A percentile compares a stretch with the other conserved stretches of the same genome.
Evolutionary conservation across 352 stramenopile species (phyloP).

Genomic region (Phytopythium oedochilum): DNA sequence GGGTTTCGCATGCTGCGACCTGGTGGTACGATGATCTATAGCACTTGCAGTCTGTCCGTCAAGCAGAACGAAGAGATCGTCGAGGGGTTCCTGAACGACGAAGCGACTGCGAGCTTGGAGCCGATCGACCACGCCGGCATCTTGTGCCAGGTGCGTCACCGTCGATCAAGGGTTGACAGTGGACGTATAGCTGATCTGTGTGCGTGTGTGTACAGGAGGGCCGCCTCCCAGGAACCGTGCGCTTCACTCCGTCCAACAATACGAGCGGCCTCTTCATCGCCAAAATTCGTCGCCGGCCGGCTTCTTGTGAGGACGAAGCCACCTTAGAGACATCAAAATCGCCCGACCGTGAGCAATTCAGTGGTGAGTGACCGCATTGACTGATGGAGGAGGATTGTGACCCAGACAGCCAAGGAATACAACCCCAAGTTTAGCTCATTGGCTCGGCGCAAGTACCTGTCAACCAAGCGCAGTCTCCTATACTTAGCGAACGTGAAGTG

Average conservation of each 20-base stretch:
- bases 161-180: neutral
- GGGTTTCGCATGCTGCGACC: conserved; percentile 86
- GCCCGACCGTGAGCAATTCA: too few species aligned
- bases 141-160: conserved; percentile 37
- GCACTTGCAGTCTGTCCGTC: conserved; percentile 91
- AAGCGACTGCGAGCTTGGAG: conserved; percentile 28
- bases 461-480: too few species aligned
- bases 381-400: too few species aligned
- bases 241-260: conserved; percentile 65
- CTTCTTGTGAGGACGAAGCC: neutral
- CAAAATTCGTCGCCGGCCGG: conserved; percentile 35
- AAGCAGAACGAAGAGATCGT: conserved; percentile 95
- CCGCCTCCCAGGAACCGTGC: conserved; percentile 40
- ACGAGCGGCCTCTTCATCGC: conserved; percentile 77
- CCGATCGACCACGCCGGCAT: conserved; percentile 31
- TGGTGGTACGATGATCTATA: conserved; percentile 93
- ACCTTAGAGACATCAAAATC: neutral
- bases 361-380: too few species aligned
- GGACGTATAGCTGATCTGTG: neutral
- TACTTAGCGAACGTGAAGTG: too few species aligned
- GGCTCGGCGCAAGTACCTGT: too few species aligned
- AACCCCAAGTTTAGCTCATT: too few species aligned
- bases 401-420: too few species aligned
- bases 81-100: conserved; percentile 55
- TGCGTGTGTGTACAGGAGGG: conserved; percentile 28